phyloP scores from a whole-genome alignment of 192 early-diverging fungal species.

The Backusella luteola region DNA sequence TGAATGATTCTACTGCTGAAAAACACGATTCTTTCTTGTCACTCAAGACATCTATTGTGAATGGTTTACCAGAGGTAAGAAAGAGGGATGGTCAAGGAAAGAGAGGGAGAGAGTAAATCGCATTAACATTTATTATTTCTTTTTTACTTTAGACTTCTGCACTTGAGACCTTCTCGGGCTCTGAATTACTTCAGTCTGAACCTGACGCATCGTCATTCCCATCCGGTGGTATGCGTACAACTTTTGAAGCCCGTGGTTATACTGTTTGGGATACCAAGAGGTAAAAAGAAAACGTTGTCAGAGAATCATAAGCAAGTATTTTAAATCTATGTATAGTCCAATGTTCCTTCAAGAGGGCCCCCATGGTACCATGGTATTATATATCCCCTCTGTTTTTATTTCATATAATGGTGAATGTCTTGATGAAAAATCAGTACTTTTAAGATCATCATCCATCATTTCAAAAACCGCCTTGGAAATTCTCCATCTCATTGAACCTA shows the following conservation, averaged over 20 bases:
- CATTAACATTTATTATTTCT: neutral
- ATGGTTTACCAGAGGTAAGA: slow-evolving; percentile 81
- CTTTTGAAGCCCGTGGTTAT: slow-evolving; percentile 99
- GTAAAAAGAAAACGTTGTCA: slow-evolving; percentile 17
- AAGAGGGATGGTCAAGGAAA: neutral
- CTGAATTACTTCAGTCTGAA: slow-evolving; percentile 97
- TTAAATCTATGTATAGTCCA: slow-evolving; percentile 51
- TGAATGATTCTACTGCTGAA: slow-evolving; percentile 97
- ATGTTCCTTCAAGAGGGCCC: slow-evolving; percentile 95
- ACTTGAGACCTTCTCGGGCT: slow-evolving; percentile 96
- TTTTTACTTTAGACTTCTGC: slow-evolving; percentile 46
- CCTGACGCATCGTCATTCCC: slow-evolving; percentile 99
- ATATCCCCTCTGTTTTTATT: slow-evolving; percentile 98
- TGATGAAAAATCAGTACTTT: slow-evolving; percentile 97
- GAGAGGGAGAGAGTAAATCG: neutral
- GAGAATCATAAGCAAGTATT: neutral
- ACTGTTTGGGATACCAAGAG: slow-evolving; percentile 97
- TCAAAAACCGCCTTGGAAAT: slow-evolving; percentile 80
- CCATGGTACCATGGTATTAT: slow-evolving; percentile 90
- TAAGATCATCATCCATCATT: slow-evolving; percentile 87
- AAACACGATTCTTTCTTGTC: slow-evolving; percentile 99
- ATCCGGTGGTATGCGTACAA: slow-evolving; percentile 95
- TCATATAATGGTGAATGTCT: slow-evolving; percentile 99
- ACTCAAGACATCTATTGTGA: slow-evolving; percentile 77
- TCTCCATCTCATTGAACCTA: slow-evolving; percentile 69